A percentile compares a stretch with the other conserved stretches of the same genome.
These are phyloP conservation scores for Flaveria ramosissima DNA, from an alignment of 129 eudicot species.

Conservation along the genomic window DNA sequence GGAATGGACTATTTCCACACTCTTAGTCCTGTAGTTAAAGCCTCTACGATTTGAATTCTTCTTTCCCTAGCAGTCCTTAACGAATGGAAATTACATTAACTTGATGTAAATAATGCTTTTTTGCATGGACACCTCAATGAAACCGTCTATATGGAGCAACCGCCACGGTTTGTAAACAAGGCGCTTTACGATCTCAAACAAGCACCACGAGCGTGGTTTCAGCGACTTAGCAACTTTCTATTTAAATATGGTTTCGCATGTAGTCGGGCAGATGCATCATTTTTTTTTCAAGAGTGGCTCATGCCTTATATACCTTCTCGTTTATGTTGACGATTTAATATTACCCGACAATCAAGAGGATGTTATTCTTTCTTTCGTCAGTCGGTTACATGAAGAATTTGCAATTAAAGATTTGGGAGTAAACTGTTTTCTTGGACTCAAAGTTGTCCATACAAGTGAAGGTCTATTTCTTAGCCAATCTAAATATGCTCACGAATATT, in stretches of 20 bases:
- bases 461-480: neutral
- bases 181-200: neutral
- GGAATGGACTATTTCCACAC: no score
- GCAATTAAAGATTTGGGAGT: neutral
- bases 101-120: neutral
- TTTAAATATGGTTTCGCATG: neutral
- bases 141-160: neutral
- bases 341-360: neutral
- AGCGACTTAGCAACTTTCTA: neutral
- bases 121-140: neutral
- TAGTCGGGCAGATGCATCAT: no score
- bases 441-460: neutral
- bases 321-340: neutral
- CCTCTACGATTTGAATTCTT: neutral
- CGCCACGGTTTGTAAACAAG: neutral
- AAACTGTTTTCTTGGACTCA: neutral
- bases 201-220: neutral
- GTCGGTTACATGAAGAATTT: neutral
- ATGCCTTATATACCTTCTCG: no score
- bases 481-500: no score
- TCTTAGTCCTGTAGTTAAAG: no score
- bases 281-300: no score
- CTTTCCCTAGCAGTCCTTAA: neutral
- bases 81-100: neutral
- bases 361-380: neutral